These are phyloP conservation scores for Backusella luteola DNA, from an alignment of 192 early-diverging fungal species.

Conservation along the genomic window DNA sequence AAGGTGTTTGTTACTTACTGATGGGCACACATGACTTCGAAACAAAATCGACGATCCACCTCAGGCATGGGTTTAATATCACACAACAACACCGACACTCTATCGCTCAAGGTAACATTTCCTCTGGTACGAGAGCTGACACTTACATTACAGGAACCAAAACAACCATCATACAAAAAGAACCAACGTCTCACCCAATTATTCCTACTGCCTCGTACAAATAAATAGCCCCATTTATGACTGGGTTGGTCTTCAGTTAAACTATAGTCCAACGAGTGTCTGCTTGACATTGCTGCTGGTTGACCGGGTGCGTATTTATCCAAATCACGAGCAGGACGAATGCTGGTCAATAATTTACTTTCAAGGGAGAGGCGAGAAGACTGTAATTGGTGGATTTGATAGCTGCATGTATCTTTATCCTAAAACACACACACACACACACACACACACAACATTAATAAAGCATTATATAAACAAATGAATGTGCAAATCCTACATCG, in stretches of 20 bases:
- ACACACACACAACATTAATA: neutral
- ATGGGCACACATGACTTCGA: constrained; percentile 65
- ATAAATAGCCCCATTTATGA: constrained; percentile 30
- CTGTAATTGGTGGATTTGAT: constrained; percentile 32
- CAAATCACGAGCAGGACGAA: constrained; percentile 29
- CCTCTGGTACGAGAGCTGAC: constrained; percentile 19
- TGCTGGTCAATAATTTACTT: constrained; percentile 20
- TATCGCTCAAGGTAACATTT: constrained; percentile 40
- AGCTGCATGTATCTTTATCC: constrained; percentile 38
- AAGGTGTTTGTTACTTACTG: constrained; percentile 47
- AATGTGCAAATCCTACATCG: constrained; percentile 23
- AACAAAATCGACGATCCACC: constrained; percentile 68
- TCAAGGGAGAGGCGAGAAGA: constrained; percentile 33
- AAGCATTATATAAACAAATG: neutral
- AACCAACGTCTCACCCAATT: constrained; percentile 57
- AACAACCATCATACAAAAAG: constrained; percentile 53
- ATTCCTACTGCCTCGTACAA: constrained; percentile 18
- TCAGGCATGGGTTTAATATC: constrained; percentile 49
- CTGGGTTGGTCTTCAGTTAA: constrained; percentile 24
- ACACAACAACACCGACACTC: constrained; percentile 64
- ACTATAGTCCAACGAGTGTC: constrained; percentile 10
- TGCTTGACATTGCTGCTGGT: neutral
- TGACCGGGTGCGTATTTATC: constrained; percentile 23
- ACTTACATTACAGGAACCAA: constrained; percentile 44
- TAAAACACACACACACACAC: neutral